Evolutionary conservation across 768 basidiomycete genomes (phyloP).

Genomic region (Boletus sp.): DNA sequence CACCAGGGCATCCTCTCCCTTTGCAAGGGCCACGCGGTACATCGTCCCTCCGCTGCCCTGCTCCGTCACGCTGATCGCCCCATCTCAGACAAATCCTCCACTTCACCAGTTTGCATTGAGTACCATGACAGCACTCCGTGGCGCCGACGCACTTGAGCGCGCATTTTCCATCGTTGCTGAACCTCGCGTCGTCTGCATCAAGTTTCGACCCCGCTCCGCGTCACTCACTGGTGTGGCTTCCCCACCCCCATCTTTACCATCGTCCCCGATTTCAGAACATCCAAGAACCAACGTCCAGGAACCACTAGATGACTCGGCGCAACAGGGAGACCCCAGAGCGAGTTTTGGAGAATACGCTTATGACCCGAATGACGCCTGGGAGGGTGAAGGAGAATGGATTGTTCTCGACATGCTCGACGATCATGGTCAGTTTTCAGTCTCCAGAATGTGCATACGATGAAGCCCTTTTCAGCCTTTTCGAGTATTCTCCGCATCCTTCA

Average conservation of each 20-base stretch:
- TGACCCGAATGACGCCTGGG: slow-evolving; percentile 8
- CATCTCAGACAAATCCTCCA: slow-evolving; percentile 38
- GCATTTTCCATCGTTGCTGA: slow-evolving; percentile 22
- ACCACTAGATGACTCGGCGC: not conserved
- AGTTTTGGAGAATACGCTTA: not conserved
- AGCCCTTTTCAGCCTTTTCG: slow-evolving; percentile 39
- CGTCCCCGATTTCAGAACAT: slow-evolving; percentile 25
- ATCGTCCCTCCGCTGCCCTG: slow-evolving; percentile 17
- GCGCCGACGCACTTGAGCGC: slow-evolving; percentile 41
- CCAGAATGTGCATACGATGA: not conserved
- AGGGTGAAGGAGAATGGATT: slow-evolving; percentile 44
- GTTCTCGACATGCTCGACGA: slow-evolving; percentile 52
- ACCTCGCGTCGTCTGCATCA: slow-evolving; percentile 41
- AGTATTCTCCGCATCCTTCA: slow-evolving; percentile 55
- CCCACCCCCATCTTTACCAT: slow-evolving; percentile 19
- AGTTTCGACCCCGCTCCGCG: slow-evolving; percentile 27
- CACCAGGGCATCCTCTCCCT: slow-evolving; percentile 54
- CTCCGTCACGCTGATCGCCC: slow-evolving; percentile 1
- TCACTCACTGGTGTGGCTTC: slow-evolving; percentile 8
- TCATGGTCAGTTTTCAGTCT: slow-evolving; percentile 30
- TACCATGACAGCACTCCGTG: slow-evolving; percentile 43
- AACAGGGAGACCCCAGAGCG: not conserved
- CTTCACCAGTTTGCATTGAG: slow-evolving; percentile 41
- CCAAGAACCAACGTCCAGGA: slow-evolving; percentile 8
- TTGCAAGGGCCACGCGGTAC: slow-evolving; percentile 52